Evolutionary conservation across 75 land plant genomes (phyloP), one percentile per base, ranked within the genome.

Genomic region (Azolla pinnata): DNA sequence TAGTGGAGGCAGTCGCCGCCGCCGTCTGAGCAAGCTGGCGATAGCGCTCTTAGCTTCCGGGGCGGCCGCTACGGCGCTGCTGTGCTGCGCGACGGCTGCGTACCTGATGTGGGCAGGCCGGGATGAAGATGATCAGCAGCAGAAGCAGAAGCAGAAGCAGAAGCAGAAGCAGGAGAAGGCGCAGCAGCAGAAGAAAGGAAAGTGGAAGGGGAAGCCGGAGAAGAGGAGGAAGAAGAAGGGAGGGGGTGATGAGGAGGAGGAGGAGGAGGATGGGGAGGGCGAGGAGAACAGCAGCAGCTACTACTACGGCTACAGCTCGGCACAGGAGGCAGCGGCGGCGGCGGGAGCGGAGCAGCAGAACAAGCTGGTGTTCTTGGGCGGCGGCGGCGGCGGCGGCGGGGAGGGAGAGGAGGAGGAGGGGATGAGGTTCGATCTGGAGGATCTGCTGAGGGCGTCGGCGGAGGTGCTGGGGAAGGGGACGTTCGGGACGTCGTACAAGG

Each of bases 391-490:
- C 60, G 48, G 49, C n/a, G 5, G 67, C 45, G 5, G 57, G 4
- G 4, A 64, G 40, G 5, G 57, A 30, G 28, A 17, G 18, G 17
- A 16, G 29, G 61, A 70, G 40, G 61, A 62, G 24, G 49, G 29
- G 2, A 70, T 66, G 57, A 62, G 33, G 19, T 83, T 71, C 56
- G 83, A 72, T 69, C 65, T 79, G 58, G 86, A 83, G 54, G 83
- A 79, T 59, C 42, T 83, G 62, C 64, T 83, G 61, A 70, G 83
- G 29, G 86, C 86, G 10, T 83, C 86, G 21, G 86, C 86, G 0
- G 86, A 83, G 57, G 77, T 83, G 24, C 45, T 83, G 57, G 86
- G 86, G 42, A 79, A 79, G 55, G 86, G 86, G 38, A 79, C 70
- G 8, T 67, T 71, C 33, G 86, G 86, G 25, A 83, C 83, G 0